These are phyloP conservation scores for Mucor lusitanicus DNA, from an alignment of 371 early-diverging fungal species.

Conservation along the genomic window DNA sequence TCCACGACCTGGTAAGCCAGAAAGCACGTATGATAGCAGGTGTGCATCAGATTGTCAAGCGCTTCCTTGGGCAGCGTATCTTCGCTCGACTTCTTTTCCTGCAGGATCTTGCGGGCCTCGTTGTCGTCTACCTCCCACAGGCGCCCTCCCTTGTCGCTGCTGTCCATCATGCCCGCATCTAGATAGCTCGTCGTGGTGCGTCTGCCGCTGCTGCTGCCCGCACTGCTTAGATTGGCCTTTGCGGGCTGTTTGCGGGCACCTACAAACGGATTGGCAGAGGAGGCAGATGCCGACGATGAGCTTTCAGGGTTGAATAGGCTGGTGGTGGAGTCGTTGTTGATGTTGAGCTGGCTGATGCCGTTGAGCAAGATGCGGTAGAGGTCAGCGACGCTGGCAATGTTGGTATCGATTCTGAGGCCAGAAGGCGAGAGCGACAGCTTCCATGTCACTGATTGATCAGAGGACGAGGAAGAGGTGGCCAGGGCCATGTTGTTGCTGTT, in stretches of 20 bases:
- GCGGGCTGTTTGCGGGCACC: constrained; percentile 2
- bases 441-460: constrained; percentile 45
- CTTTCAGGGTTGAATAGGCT: constrained; percentile 41
- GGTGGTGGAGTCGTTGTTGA: constrained; percentile 42
- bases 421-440: constrained; percentile 52
- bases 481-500: constrained; percentile 9
- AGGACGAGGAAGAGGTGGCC: background rate
- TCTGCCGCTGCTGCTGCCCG: background rate
- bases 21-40: constrained; percentile 58
- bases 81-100: constrained; percentile 29
- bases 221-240: background rate
- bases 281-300: background rate
- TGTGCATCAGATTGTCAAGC: constrained; percentile 48
- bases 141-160: constrained; percentile 24
- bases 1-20: constrained; percentile 61
- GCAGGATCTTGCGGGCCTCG: constrained; percentile 47
- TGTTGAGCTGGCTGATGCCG: constrained; percentile 50
- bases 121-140: constrained; percentile 56
- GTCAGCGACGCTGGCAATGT: constrained; percentile 52
- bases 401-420: constrained; percentile 51
- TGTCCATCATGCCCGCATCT: constrained; percentile 3
- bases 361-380: constrained; percentile 48
- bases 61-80: constrained; percentile 37
- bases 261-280: background rate
- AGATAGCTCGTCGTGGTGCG: constrained; percentile 1